Percentiles rank a stretch among this genome's conserved stretches.
These are phyloP conservation scores for Trichoderma sp. DNA, from an alignment of 2,329 filamentous ascomycete species.

Conservation along the genomic window DNA sequence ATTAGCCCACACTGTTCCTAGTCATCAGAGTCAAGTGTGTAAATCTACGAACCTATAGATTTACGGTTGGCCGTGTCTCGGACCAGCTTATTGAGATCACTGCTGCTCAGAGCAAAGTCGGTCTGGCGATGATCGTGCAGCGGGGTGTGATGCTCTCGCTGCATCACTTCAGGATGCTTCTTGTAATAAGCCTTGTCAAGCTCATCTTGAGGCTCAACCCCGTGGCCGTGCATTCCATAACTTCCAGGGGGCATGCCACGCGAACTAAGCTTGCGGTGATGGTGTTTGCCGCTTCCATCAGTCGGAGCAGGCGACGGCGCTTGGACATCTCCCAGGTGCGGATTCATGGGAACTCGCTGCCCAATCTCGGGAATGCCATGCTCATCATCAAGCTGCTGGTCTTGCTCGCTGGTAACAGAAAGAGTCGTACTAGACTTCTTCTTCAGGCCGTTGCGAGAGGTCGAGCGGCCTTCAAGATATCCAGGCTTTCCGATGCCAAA, in stretches of 20 bases:
- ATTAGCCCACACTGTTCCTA: background rate
- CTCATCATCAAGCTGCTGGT: conserved; percentile 64
- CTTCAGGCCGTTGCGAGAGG: conserved; percentile 55
- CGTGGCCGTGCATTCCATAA: conserved; percentile 91
- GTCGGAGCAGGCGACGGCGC: conserved; percentile 79
- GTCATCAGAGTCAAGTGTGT: background rate
- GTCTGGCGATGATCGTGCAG: conserved; percentile 55
- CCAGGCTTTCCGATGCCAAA: conserved; percentile 75
- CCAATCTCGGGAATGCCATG: conserved; percentile 92
- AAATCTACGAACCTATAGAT: conserved; percentile 36
- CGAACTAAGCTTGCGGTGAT: conserved; percentile 73
- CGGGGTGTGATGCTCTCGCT: conserved; percentile 68
- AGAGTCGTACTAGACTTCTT: conserved; percentile 65
- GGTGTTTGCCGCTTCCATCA: conserved; percentile 52
- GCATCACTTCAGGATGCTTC: conserved; percentile 80
- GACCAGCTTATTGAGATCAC: conserved; percentile 88
- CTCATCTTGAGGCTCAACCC: conserved; percentile 71
- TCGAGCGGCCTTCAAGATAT: conserved; percentile 52
- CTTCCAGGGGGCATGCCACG: conserved; percentile 76
- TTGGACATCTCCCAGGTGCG: conserved; percentile 90
- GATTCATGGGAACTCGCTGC: conserved; percentile 89
- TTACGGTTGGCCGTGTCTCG: conserved; percentile 64
- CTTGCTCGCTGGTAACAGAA: conserved; percentile 53
- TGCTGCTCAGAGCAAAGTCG: conserved; percentile 85
- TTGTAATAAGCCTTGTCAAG: conserved; percentile 91